A percentile compares a stretch with the other conserved stretches of the same genome.
These are phyloP conservation scores for Tricholoma bakamatsutake DNA, from an alignment of 768 basidiomycete genomes.

Conservation along the genomic window DNA sequence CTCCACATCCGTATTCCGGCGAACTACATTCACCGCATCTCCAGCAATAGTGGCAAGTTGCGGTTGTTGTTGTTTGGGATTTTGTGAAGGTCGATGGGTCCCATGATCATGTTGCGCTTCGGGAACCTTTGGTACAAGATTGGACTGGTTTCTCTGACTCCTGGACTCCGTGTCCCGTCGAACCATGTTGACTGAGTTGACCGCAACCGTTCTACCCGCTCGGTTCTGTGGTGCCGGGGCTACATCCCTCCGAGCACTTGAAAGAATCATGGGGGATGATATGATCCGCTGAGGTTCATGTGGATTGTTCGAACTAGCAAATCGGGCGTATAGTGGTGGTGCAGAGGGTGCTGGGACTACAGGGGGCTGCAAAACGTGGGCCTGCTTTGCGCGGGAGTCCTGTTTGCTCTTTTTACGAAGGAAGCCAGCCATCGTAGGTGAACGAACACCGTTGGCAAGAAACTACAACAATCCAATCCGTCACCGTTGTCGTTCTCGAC, in stretches of 20 bases:
- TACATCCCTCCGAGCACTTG: conserved; percentile 21
- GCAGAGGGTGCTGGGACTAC: conserved; percentile 15
- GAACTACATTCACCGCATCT: background rate
- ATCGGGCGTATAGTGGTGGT: conserved; percentile 37
- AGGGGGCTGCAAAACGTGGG: conserved; percentile 6
- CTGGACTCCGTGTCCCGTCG: conserved; percentile 5
- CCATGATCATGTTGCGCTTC: conserved; percentile 1
- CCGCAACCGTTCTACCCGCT: conserved; percentile 1
- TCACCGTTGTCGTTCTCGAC: background rate
- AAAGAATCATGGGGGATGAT: conserved; percentile 33
- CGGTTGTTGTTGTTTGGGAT: background rate
- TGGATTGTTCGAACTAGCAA: conserved; percentile 24
- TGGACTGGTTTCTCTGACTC: background rate
- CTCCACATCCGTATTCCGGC: background rate
- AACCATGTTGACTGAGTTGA: conserved; percentile 8
- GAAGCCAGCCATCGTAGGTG: conserved; percentile 45
- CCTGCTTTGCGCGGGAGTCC: conserved; percentile 17
- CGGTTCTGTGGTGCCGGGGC: conserved; percentile 9
- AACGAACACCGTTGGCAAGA: background rate
- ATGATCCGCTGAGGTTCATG: conserved; percentile 24
- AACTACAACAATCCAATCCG: background rate
- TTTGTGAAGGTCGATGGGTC: background rate
- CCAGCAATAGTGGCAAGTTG: background rate
- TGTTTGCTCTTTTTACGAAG: conserved; percentile 46
- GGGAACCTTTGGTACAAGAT: background rate